These are phyloP conservation scores for Rhodotorula sp. DNA, from an alignment of 1,284 basidiomycete genomes.

Conservation along the genomic window DNA sequence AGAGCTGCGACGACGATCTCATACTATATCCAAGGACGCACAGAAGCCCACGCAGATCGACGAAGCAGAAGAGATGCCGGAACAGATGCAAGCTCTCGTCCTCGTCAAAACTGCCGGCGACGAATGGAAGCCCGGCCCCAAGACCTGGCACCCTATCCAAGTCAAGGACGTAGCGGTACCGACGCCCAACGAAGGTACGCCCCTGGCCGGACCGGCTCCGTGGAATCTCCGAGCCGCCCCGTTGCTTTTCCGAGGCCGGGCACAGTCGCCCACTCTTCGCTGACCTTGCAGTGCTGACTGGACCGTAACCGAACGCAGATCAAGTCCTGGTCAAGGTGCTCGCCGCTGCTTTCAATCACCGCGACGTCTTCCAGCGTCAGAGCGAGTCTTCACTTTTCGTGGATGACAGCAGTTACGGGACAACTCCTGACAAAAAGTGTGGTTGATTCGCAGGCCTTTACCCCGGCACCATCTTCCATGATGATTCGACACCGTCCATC, in stretches of 20 bases:
- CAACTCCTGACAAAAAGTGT: not conserved
- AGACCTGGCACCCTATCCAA: constrained; percentile 28
- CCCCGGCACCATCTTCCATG: constrained; percentile 41
- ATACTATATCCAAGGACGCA: too few species aligned
- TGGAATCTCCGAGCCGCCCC: not conserved
- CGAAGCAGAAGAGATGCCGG: not conserved
- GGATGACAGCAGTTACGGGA: too few species aligned
- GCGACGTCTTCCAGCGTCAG: constrained; percentile 44
- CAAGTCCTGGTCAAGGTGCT: constrained; percentile 42
- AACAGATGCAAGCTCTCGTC: constrained; percentile 26
- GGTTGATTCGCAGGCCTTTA: constrained; percentile 30
- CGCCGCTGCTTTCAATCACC: constrained; percentile 43
- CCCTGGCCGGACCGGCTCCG: not conserved
- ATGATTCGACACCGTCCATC: constrained; percentile 25
- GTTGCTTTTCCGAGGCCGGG: too few species aligned
- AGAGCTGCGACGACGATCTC: too few species aligned
- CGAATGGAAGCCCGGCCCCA: constrained; percentile 24
- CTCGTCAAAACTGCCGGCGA: constrained; percentile 19
- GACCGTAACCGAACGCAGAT: not conserved
- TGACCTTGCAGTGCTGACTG: too few species aligned
- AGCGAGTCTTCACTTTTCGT: constrained; percentile 13
- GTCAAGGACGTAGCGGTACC: constrained; percentile 25
- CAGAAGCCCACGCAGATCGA: too few species aligned
- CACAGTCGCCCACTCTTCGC: not conserved
- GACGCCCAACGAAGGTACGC: constrained; percentile 1